These are phyloP conservation scores for Solanum medicagineum DNA, from an alignment of 257 asterid genomes.

Conservation along the genomic window DNA sequence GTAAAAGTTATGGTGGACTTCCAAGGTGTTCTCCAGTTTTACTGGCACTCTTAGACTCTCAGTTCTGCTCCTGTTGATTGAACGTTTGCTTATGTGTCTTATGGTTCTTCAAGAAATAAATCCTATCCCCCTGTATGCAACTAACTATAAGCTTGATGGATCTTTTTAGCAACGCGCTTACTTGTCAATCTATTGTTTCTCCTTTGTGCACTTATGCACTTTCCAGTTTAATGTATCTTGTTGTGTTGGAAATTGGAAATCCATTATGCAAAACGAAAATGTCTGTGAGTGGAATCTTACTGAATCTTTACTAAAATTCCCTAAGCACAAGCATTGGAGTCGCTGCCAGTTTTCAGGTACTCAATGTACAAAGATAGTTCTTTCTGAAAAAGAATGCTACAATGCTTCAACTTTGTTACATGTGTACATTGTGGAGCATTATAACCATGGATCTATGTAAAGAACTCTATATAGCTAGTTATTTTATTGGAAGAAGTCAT, in stretches of 20 bases:
- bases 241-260: background rate
- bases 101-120: background rate
- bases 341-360: background rate
- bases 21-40: constrained; percentile 6
- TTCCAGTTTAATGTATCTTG: background rate
- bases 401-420: background rate
- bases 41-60: background rate
- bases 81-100: background rate
- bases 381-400: background rate
- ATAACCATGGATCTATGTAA: background rate
- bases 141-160: background rate
- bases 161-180: background rate
- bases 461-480: background rate
- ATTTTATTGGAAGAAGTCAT: constrained; percentile 5
- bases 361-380: background rate
- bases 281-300: background rate
- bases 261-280: background rate
- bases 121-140: background rate
- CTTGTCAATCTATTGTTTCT: background rate
- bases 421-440: background rate
- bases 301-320: background rate
- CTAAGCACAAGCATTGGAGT: background rate
- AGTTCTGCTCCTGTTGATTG: constrained; percentile 6
- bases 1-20: constrained; percentile 3
- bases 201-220: background rate